Evolutionary conservation across 169 alveolate species (phyloP).

Genomic region (Theileria luwenshuni): DNA sequence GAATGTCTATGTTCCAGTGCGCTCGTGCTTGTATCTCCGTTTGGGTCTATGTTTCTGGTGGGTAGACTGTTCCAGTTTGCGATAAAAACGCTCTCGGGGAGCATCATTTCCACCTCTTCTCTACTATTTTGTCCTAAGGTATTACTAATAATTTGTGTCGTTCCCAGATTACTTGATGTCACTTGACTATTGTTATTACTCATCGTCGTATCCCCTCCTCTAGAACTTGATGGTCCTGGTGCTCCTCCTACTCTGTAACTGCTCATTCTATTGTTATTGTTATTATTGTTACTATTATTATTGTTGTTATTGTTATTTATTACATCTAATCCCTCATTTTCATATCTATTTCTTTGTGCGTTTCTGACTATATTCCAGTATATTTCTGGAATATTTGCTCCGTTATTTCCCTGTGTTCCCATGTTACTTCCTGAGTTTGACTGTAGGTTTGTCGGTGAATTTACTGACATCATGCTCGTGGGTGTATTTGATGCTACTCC

Average conservation of each 20-base stretch:
- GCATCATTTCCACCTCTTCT: conserved; percentile 15
- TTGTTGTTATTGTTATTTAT: neutral
- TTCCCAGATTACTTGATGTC: neutral
- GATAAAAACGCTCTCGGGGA: conserved; percentile 36
- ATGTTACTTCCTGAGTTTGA: neutral
- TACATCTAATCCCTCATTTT: too few relatives aligned
- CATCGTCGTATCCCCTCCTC: too few relatives aligned
- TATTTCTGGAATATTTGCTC: too few relatives aligned
- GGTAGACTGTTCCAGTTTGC: conserved; percentile 37
- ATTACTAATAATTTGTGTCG: too few relatives aligned
- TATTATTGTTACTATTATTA: neutral
- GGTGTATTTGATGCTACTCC: neutral
- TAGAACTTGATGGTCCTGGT: too few relatives aligned
- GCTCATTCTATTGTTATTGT: neutral
- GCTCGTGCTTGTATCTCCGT: conserved; percentile 40
- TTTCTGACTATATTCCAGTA: neutral
- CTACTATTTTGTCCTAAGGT: too few relatives aligned
- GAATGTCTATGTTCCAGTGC: conserved; percentile 27
- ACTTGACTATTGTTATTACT: neutral
- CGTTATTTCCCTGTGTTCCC: neutral
- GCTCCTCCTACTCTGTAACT: too few relatives aligned
- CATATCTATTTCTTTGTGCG: neutral
- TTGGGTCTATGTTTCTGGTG: conserved; percentile 1
- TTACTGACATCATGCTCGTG: neutral
- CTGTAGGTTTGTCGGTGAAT: too few relatives aligned